Evolutionary conservation across 495 filamentous ascomycete genomes (phyloP), one percentile per base, ranked within the genome.

Genomic region (Neurospora sp.): DNA sequence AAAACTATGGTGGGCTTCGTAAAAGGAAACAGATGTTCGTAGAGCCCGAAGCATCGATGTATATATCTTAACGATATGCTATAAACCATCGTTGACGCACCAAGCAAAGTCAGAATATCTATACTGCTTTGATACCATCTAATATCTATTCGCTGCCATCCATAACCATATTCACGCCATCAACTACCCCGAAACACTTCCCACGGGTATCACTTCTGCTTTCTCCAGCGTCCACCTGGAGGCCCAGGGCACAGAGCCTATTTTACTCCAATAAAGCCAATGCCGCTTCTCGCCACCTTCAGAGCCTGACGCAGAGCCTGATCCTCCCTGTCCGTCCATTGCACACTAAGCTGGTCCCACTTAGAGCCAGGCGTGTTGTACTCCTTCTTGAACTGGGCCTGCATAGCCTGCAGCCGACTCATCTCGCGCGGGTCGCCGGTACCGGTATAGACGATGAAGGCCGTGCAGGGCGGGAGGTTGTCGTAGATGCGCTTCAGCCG

Each of bases 241-340:
- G n/a, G 21, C 28, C n/a, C 36, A 31, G 45, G 19, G 45, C 66
- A 36, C 9, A 31, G 9, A 13, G 5, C 71, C 81, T 73, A 86
- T 81, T 94, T 97, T 34, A 97, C 89, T 72, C 86, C 87, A 78
- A 97, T 85, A 77, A 98, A 96, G 7, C 90, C 94, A 72, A 97
- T 86, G 1, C 95, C 94, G 39, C 90, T 83, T 43, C 94, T 87
- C 1, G 95, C 94, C 45, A 83, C 83, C 73, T 85, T 84, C 73
- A 90, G 89, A 0, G 94, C 94, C 77, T 83, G 87, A 79, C 87
- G 90, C 76, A 97, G 80, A 45, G 88, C 89, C 82, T 96, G 92
- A 39, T 94, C 92, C 80, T 98, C 95, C 5, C 77, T 83, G 80
- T 97, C 94, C 13, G 95, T 97, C 95, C 95, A 98, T 81, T 94